phyloP scores from a whole-genome alignment of 2,329 filamentous ascomycete species.

The Annulohypoxylon truncatum region DNA sequence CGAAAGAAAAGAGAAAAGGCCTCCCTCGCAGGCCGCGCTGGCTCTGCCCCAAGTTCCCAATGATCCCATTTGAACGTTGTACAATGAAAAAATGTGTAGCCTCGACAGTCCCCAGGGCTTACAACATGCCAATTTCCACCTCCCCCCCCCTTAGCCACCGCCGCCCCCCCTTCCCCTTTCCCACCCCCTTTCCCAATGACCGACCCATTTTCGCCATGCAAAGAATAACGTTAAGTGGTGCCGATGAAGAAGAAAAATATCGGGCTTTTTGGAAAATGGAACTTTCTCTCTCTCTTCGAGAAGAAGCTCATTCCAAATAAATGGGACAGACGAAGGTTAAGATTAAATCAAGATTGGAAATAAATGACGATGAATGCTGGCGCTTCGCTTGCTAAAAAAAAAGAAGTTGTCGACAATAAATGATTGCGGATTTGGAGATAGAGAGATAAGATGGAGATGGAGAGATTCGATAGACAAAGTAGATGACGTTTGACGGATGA shows the following conservation, averaged over 20 bases:
- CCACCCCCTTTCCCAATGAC: constrained; percentile 38
- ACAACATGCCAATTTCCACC: constrained; percentile 41
- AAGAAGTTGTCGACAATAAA: constrained; percentile 49
- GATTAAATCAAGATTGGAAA: constrained; percentile 42
- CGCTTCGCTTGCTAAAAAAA: constrained; percentile 54
- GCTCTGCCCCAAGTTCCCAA: constrained; percentile 36
- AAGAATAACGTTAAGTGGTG: constrained; percentile 32
- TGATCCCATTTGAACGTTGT: constrained; percentile 47
- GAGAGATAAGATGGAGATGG: constrained; percentile 14
- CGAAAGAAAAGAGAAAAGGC: constrained; percentile 23
- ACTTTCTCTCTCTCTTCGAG: no score
- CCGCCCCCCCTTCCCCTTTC: not conserved
- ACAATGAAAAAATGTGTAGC: constrained; percentile 47
- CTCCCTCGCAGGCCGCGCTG: constrained; percentile 35
- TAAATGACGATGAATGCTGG: constrained; percentile 48
- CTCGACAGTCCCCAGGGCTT: constrained; percentile 36
- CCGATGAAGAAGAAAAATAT: constrained; percentile 24
- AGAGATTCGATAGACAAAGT: constrained; percentile 44
- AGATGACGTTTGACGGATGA: constrained; percentile 26
- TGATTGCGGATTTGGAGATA: constrained; percentile 23
- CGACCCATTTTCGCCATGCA: constrained; percentile 51
- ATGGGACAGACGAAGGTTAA: constrained; percentile 39
- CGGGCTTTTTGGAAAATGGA: constrained; percentile 10
- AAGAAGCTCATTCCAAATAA: constrained; percentile 27
- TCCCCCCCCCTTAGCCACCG: constrained; percentile 4